Evolutionary conservation across 2,329 filamentous ascomycete genomes (phyloP), one percentile per base, ranked within the genome.

Genomic region (Colletotrichum cordylinicola): DNA sequence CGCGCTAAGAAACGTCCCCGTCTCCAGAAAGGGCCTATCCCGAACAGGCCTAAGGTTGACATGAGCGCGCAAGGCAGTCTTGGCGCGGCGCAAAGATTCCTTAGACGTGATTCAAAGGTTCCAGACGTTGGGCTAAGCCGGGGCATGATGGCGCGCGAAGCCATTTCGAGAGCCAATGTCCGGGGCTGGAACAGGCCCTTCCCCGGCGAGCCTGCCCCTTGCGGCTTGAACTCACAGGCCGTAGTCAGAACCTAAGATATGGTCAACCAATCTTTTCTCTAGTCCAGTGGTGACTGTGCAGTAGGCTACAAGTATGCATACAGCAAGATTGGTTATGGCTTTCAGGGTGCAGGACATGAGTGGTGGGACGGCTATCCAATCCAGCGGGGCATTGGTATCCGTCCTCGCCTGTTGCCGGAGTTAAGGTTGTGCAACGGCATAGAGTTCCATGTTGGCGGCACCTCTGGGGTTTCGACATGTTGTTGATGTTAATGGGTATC

Each of bases 81-180:
- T 68, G 52, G 66, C 52, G 33, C 48, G 39, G 43, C 29, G 65
- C 67, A 74, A 74, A 74, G 29, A 70, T 74, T 16, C 72, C 72
- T 52, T 33, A 24, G 55, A 29, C 55, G 60, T 12, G 31, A 70
- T 58, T 31, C 67, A 74, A 74, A 70, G 67, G 67, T 74, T 66
- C 72, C 71, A 58, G 43, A 37, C 31, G 37, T 12, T 61, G 24
- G 15, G 27, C 69, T 48, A 35, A 39, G 35, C 43, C n/a, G 35
- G 52, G 33, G 39, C 35, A 24, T 18, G 15, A 55, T 24, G 29
- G 29, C 15, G 27, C 52, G 61, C 61, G 60, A 56, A 24, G 21
- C 72, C 72, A 55, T 62, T 75, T 61, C 27, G 67, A 62, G 72
- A 21, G 37, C n/a, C 37, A 66, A 55, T 72, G 72, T 67, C 72